Evolutionary conservation across 768 basidiomycete genomes (phyloP), one percentile per base, ranked within the genome.

Genomic region (Panaeolus papilionaceus): DNA sequence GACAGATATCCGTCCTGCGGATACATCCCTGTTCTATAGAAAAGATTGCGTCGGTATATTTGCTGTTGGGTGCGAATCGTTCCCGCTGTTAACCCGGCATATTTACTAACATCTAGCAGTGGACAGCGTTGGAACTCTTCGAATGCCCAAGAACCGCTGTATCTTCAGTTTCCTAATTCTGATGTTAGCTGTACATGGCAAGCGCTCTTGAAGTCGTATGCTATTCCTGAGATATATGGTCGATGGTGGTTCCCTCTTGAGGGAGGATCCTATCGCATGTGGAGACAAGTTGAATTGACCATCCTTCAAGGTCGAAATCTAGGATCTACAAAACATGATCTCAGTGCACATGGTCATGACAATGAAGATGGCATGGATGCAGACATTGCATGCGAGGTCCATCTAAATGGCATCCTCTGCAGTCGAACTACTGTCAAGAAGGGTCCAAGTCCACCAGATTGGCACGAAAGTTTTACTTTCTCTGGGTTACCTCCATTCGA

Each of bases 221-320:
- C 95, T 12, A 84, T 85, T 63, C 90, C 93, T 0, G 94, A 95
- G 77, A 87, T 91, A 65, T 93, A 94, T 74, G 93, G 91, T 39
- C 82, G 83, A 70, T 79, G 84, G 75, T 81, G 83, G 70, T 81
- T 81, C 44, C 82, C 86, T 23, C 73, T 77, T 63, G 89, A 89
- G 68, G 92, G 90, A 49, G 93, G 93, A 7, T 86, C 92, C 11
- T 94, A 93, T 78, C 89, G 94, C 65, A 92, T 95, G 87, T 95
- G 92, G 92, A 85, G 95, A 63, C 91, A 92, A 75, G 84, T 95
- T 26, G 88, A 92, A 69, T 80, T 95, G 28, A 85, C 86, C 38
- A 82, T 94, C 65, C 82, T 90, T 44, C 91, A 93, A 77, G 93
- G 89, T 12, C 88, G 93, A 45, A 89, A 90, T 72, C 81, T 96